Conservation (phyloP, 2,329 filamentous ascomycete species). For the Talaromyces sp. region DNA sequence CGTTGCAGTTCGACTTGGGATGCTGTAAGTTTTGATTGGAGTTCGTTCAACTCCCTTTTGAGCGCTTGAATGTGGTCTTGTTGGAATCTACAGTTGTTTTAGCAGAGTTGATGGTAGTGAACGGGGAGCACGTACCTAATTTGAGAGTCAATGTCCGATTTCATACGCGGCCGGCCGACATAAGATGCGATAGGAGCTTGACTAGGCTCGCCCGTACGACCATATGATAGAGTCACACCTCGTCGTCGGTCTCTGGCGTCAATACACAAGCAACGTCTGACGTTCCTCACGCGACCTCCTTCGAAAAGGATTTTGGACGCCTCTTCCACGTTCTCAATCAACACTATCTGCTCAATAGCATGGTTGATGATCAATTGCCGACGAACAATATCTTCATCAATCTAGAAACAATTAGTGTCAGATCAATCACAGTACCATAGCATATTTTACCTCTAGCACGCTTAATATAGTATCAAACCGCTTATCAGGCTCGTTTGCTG, state of each 20-base stretch:
- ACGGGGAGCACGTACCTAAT: constrained; percentile 46
- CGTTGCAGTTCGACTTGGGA: constrained; percentile 50
- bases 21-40: constrained; percentile 50
- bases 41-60: constrained; percentile 52
- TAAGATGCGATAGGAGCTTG: constrained; percentile 54
- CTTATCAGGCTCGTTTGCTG: constrained; percentile 68
- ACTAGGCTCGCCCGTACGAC: constrained; percentile 47
- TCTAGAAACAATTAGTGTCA: constrained; percentile 41
- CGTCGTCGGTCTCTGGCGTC: constrained; percentile 61
- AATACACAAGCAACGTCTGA: constrained; percentile 63
- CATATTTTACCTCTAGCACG: constrained; percentile 58
- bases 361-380: constrained; percentile 81
- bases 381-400: constrained; percentile 74
- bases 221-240: constrained; percentile 59
- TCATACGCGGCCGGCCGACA: constrained; percentile 66
- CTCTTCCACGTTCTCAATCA: constrained; percentile 66
- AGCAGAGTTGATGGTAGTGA: neutral
- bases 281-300: constrained; percentile 62
- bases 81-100: constrained; percentile 37
- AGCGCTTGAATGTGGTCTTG: constrained; percentile 52
- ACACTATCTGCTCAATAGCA: constrained; percentile 75
- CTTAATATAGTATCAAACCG: constrained; percentile 74
- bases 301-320: constrained; percentile 68
- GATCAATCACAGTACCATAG: neutral
- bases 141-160: constrained; percentile 68